Percentiles rank a stretch among this genome's conserved stretches.
Evolutionary conservation across 1,139 yeast species (phyloP).

Genomic region (Lodderomyces margitis): DNA sequence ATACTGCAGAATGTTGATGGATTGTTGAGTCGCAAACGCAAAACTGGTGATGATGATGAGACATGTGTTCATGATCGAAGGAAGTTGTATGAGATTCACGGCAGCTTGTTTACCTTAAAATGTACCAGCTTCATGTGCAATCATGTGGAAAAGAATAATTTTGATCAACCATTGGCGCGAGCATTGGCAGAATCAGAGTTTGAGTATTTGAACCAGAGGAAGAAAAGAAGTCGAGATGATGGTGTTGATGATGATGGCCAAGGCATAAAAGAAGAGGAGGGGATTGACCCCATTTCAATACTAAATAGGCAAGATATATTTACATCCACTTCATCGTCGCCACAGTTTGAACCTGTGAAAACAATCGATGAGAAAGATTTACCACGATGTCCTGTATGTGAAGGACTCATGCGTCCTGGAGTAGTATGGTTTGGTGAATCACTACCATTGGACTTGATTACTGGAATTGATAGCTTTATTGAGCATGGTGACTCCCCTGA

Average conservation of each 20-base stretch:
- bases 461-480: constrained; percentile 70
- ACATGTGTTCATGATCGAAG: constrained; percentile 54
- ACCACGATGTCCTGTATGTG: constrained; percentile 79
- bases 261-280: constrained; percentile 2
- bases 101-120: constrained; percentile 66
- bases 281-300: not conserved
- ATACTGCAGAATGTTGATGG: constrained; percentile 87
- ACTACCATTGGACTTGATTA: constrained; percentile 60
- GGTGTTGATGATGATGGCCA: not conserved
- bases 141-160: constrained; percentile 52
- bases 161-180: constrained; percentile 60
- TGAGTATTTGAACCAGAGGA: constrained; percentile 20
- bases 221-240: constrained; percentile 15
- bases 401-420: constrained; percentile 68
- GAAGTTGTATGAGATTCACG: constrained; percentile 68
- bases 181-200: constrained; percentile 45
- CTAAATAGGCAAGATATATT: not conserved
- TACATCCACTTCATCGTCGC: constrained; percentile 25
- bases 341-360: constrained; percentile 48
- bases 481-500: constrained; percentile 55
- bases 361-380: constrained; percentile 49
- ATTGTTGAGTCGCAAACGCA: constrained; percentile 59
- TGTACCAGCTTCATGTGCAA: constrained; percentile 79
- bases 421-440: constrained; percentile 95
- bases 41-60: constrained; percentile 21